A percentile compares a stretch with the other conserved stretches of the same genome.
Conservation (phyloP, 2,329 filamentous ascomycete genomes). For the Arthrobotrys megalospora region DNA sequence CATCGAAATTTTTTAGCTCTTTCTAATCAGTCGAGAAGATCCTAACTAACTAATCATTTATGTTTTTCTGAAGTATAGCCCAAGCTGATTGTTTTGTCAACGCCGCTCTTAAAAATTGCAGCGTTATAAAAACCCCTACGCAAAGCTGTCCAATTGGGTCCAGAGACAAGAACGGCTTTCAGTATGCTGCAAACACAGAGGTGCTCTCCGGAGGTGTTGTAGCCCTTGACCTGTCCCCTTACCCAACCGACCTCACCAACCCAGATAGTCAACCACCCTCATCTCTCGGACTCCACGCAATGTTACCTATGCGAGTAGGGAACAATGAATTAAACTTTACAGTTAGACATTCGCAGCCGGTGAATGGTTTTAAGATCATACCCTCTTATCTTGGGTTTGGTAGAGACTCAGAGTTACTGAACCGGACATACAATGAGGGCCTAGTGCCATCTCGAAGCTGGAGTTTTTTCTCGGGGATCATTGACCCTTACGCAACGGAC, state of each 20-base stretch:
- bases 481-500: conserved; percentile 1
- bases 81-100: not conserved
- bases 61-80: not conserved
- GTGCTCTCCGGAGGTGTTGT: not conserved
- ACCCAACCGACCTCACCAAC: not conserved
- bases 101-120: not conserved
- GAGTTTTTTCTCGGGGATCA: not conserved
- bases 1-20: not conserved
- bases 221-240: not conserved
- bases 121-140: not conserved
- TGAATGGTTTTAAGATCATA: not conserved
- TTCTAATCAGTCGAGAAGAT: too few relatives aligned
- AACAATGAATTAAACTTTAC: not conserved
- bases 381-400: not conserved
- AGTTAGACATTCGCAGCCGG: not conserved
- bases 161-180: not conserved
- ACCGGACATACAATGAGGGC: not conserved
- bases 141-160: not conserved
- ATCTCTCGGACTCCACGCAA: not conserved
- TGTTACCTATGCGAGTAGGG: not conserved
- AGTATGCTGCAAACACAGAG: not conserved
- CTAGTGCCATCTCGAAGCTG: not conserved
- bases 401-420: not conserved
- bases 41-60: not conserved
- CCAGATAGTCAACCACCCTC: not conserved